These are phyloP conservation scores for Lentinula aciculospora DNA, from an alignment of 768 basidiomycete genomes.

Conservation along the genomic window DNA sequence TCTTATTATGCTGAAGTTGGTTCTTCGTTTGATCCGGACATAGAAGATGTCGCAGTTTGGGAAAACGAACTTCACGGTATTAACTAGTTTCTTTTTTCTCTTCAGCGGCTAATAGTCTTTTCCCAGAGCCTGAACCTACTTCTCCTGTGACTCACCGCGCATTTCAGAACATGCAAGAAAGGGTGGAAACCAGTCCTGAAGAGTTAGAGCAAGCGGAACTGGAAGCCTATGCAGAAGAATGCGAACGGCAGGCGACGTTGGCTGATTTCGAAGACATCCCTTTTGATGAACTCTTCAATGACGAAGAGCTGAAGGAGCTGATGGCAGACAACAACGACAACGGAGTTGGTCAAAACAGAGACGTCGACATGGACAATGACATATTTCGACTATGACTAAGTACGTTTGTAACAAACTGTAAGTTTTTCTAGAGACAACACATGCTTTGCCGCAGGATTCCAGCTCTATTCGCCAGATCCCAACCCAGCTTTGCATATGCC, in stretches of 20 bases:
- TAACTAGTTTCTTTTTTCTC: background rate
- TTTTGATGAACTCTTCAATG: constrained; percentile 26
- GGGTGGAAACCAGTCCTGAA: constrained; percentile 27
- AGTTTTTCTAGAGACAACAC: too few relatives aligned
- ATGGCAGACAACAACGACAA: constrained; percentile 1
- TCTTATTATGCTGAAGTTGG: constrained; percentile 69
- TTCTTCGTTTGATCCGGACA: constrained; percentile 69
- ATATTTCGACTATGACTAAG: too few relatives aligned
- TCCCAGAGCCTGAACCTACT: background rate
- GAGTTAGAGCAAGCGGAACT: constrained; percentile 55
- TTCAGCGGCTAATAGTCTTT: background rate
- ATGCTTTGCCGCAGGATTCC: constrained; percentile 17
- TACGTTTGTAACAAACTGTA: too few relatives aligned
- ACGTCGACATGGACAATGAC: constrained; percentile 28
- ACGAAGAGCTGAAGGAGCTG: background rate
- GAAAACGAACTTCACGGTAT: constrained; percentile 48
- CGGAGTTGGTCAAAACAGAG: constrained; percentile 10
- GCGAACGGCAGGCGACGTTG: constrained; percentile 28
- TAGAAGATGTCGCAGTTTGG: constrained; percentile 61
- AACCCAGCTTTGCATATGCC: constrained; percentile 28
- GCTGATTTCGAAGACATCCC: constrained; percentile 45
- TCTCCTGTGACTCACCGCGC: background rate
- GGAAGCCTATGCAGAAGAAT: constrained; percentile 54
- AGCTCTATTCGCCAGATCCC: constrained; percentile 13
- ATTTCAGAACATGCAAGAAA: background rate